A percentile compares a stretch with the other conserved stretches of the same genome.
These are phyloP conservation scores for Pisolithus albus DNA, from an alignment of 768 basidiomycete species.

Conservation along the genomic window DNA sequence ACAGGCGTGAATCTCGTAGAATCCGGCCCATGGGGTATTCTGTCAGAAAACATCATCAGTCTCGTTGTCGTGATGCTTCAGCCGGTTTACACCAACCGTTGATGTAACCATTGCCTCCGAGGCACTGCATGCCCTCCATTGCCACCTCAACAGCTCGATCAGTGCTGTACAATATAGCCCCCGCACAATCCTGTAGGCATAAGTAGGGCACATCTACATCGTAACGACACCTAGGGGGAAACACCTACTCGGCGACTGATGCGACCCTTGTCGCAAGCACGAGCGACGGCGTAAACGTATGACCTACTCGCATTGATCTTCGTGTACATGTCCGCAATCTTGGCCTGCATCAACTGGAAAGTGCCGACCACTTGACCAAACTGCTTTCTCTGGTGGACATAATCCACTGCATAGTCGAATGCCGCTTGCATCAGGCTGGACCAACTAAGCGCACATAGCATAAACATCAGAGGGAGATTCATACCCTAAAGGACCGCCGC, in stretches of 20 bases:
- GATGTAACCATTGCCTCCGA: constrained; percentile 95
- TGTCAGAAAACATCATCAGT: constrained; percentile 23
- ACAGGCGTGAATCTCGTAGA: constrained; percentile 80
- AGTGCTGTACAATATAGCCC: constrained; percentile 88
- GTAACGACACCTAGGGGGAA: not conserved
- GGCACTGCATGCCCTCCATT: constrained; percentile 85
- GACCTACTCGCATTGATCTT: constrained; percentile 82
- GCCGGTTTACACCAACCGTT: constrained; percentile 50
- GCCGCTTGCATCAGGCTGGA: constrained; percentile 86
- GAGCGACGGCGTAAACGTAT: constrained; percentile 90
- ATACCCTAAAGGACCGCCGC: constrained; percentile 87
- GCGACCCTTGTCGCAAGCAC: constrained; percentile 76
- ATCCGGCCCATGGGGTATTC: constrained; percentile 89
- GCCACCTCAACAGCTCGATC: constrained; percentile 90
- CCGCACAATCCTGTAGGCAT: constrained; percentile 79
- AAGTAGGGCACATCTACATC: constrained; percentile 5
- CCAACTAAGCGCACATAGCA: constrained; percentile 5
- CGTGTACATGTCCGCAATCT: constrained; percentile 92
- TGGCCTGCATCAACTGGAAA: constrained; percentile 94
- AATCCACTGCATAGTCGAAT: constrained; percentile 81
- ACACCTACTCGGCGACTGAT: constrained; percentile 67
- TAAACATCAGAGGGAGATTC: constrained; percentile 5
- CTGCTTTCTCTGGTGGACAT: constrained; percentile 90
- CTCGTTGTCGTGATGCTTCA: not conserved
- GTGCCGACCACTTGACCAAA: constrained; percentile 83